These are phyloP conservation scores for Geotrichum phurueaensis DNA, from an alignment of 1,139 yeast species.

Conservation along the genomic window DNA sequence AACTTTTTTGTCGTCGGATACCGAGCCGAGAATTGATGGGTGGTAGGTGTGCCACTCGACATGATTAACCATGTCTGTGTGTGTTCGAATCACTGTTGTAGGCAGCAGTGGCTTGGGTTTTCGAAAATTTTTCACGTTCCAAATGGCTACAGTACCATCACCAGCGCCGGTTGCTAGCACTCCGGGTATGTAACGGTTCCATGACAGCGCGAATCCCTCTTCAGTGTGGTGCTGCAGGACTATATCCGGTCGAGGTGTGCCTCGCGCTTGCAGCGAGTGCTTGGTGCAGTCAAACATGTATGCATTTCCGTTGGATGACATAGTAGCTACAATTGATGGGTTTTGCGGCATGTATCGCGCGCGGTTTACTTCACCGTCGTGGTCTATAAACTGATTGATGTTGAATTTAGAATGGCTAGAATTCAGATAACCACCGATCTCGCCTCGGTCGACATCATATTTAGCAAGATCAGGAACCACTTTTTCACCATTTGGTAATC, in stretches of 20 bases:
- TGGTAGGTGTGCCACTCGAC: constrained; percentile 43
- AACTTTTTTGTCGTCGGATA: constrained; percentile 63
- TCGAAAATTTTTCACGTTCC: constrained; percentile 44
- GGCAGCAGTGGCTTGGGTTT: constrained; percentile 20
- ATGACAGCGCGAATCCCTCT: constrained; percentile 69
- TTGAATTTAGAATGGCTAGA: constrained; percentile 37
- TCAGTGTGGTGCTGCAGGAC: constrained; percentile 52
- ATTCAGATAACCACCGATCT: constrained; percentile 24
- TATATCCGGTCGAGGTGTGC: constrained; percentile 25
- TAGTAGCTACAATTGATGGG: constrained; percentile 61
- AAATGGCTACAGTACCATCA: constrained; percentile 61
- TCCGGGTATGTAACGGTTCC: constrained; percentile 41
- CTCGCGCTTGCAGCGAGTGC: constrained; percentile 36
- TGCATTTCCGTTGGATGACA: constrained; percentile 67
- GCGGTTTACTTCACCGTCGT: constrained; percentile 64
- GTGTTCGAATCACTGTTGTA: constrained; percentile 25
- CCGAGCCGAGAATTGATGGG: constrained; percentile 60
- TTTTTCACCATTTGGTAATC: background rate
- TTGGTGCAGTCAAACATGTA: constrained; percentile 56
- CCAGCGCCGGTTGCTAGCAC: constrained; percentile 60
- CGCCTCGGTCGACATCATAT: constrained; percentile 17
- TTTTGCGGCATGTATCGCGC: constrained; percentile 78
- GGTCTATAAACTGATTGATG: constrained; percentile 44
- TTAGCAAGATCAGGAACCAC: constrained; percentile 13
- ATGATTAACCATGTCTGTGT: constrained; percentile 36